A percentile compares a stretch with the other conserved stretches of the same genome.
Conservation (phyloP, 805 yeast genomes). For the Schwanniomyces polymorphus region DNA sequence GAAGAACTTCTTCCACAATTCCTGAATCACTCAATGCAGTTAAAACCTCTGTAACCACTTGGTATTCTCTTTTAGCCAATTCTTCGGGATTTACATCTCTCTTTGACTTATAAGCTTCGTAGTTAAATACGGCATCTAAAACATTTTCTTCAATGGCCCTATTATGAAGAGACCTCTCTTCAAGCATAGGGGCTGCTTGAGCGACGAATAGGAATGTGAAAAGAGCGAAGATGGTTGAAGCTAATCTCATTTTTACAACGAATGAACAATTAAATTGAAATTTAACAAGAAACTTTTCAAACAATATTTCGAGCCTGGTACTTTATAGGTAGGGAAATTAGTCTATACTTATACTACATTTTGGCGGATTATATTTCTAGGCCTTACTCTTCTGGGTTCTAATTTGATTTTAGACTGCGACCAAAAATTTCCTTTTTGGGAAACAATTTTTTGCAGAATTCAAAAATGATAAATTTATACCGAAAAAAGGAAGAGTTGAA, state of each 20-base stretch:
- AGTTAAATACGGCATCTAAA: constrained; percentile 20
- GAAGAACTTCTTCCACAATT: constrained; percentile 34
- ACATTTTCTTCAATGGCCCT: constrained; percentile 14
- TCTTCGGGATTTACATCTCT: constrained; percentile 27
- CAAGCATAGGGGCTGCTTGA: constrained; percentile 34
- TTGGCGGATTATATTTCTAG: not conserved
- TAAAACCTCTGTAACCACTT: constrained; percentile 40
- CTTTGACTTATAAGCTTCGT: constrained; percentile 20
- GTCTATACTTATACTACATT: not conserved
- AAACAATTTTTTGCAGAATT: not conserved
- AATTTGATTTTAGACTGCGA: not conserved
- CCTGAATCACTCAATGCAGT: constrained; percentile 34
- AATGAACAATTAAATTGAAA: not conserved
- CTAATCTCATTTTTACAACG: constrained; percentile 22
- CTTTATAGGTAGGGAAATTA: not conserved
- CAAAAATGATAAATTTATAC: not conserved
- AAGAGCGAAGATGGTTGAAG: constrained; percentile 28
- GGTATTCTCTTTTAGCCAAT: constrained; percentile 35
- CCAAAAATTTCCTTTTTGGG: constrained; percentile 1
- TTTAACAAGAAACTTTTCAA: not conserved
- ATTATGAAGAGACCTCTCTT: constrained; percentile 6
- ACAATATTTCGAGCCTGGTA: not conserved
- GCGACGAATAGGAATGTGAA: constrained; percentile 24
- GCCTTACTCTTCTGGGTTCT: not conserved
- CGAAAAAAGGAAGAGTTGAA: not conserved